phyloP scores from a whole-genome alignment of 164 flowering plant species.

The Sextonia rubra region DNA sequence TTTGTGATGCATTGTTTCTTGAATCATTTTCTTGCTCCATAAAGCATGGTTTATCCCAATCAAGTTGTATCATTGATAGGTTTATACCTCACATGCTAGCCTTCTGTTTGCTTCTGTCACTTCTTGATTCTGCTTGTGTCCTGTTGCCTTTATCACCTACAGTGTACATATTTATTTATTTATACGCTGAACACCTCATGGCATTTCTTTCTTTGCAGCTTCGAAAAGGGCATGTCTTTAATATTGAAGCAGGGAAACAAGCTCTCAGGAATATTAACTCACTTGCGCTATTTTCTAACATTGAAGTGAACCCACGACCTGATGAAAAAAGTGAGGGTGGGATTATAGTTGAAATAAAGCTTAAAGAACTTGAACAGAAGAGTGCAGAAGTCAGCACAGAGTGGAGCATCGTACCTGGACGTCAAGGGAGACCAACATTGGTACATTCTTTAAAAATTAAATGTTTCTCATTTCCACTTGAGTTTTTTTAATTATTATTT shows the following conservation, averaged over 20 bases:
- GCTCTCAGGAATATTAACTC: conserved; percentile 92
- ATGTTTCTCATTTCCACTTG: neutral
- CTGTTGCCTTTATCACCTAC: neutral
- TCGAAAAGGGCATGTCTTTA: conserved; percentile 72
- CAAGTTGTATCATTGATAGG: neutral
- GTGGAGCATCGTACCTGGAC: conserved; percentile 99
- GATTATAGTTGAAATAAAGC: conserved; percentile 91
- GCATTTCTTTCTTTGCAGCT: conserved; percentile 43
- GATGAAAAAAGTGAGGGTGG: conserved; percentile 99
- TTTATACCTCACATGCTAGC: neutral
- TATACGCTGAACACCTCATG: neutral
- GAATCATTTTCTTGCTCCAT: neutral
- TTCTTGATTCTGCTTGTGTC: neutral
- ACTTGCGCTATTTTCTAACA: conserved; percentile 79
- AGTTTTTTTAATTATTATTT: too few relatives aligned
- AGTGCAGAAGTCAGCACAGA: conserved; percentile 95
- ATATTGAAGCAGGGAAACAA: conserved; percentile 95
- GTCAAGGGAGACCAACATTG: conserved; percentile 92
- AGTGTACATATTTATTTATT: neutral
- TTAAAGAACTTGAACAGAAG: conserved; percentile 93
- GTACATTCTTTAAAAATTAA: conserved; percentile 30
- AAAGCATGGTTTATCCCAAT: neutral
- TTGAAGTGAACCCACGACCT: conserved; percentile 94
- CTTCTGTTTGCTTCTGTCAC: neutral
- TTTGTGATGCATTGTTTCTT: neutral